phyloP scores from a whole-genome alignment of 2,329 filamentous ascomycete genomes.

The Fusarium nanum region DNA sequence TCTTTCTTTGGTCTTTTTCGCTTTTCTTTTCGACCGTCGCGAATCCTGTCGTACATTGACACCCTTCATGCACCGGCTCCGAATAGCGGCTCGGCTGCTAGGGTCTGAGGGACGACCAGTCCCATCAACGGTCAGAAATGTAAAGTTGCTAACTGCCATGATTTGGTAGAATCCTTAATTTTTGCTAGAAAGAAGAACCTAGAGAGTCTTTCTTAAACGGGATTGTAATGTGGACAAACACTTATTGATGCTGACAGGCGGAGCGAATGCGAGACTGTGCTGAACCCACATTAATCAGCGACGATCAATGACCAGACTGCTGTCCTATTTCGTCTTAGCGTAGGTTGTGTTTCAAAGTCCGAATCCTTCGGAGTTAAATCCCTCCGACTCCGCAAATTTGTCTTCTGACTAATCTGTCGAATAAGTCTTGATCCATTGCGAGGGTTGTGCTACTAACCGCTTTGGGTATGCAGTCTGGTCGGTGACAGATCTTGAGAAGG shows the following conservation, averaged over 20 bases:
- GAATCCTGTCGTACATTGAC: constrained; percentile 11
- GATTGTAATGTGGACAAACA: background rate
- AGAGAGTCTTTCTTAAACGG: background rate
- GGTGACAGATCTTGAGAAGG: background rate
- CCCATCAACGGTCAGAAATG: background rate
- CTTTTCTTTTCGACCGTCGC: constrained; percentile 2
- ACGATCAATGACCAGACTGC: background rate
- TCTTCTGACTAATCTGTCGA: background rate
- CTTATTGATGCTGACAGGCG: background rate
- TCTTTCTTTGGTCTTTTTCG: background rate
- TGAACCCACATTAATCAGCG: background rate
- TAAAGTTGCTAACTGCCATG: background rate
- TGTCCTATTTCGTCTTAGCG: background rate
- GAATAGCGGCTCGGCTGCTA: background rate
- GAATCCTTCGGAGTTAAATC: background rate
- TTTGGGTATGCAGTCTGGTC: background rate
- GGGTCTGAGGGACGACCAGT: background rate
- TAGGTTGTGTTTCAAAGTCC: background rate
- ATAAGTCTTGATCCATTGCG: background rate
- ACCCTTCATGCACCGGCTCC: constrained; percentile 14
- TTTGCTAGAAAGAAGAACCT: background rate
- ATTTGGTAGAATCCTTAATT: no score
- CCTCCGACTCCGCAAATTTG: background rate
- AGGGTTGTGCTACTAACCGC: background rate
- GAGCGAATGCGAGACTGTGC: background rate